Conservation (phyloP, 2,329 filamentous ascomycete genomes). For the Fusarium albosuccineum region DNA sequence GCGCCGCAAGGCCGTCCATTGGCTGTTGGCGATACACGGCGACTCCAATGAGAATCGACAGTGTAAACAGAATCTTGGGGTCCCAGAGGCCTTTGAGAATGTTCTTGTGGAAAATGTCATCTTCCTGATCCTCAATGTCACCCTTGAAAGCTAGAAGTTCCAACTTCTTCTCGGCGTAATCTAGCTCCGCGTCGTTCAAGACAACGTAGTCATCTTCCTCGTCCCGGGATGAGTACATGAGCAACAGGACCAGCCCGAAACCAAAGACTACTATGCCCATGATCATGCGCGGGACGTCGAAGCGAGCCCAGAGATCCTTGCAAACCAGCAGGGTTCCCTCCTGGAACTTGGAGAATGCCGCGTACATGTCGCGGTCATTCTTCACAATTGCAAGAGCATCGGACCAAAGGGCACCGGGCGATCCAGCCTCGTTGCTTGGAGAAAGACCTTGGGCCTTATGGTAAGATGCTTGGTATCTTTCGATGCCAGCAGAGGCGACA, state of each 20-base stretch:
- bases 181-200: constrained; percentile 68
- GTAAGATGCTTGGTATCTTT: constrained; percentile 90
- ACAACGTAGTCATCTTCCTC: constrained; percentile 67
- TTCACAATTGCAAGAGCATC: constrained; percentile 62
- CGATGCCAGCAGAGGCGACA: constrained; percentile 85
- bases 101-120: constrained; percentile 50
- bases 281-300: constrained; percentile 88
- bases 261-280: constrained; percentile 80
- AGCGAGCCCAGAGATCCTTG: constrained; percentile 89
- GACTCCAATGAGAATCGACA: constrained; percentile 46
- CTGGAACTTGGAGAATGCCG: constrained; percentile 80
- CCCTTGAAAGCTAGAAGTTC: constrained; percentile 60
- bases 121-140: constrained; percentile 57
- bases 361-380: constrained; percentile 57
- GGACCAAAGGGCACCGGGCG: constrained; percentile 58
- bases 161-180: constrained; percentile 69
- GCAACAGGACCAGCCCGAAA: constrained; percentile 74
- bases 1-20: constrained; percentile 54
- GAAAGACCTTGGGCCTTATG: constrained; percentile 77
- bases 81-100: constrained; percentile 55
- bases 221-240: constrained; percentile 77
- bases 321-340: constrained; percentile 82
- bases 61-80: constrained; percentile 49
- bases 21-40: constrained; percentile 51
- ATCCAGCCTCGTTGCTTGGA: constrained; percentile 63